phyloP scores from a whole-genome alignment of 1,284 basidiomycete species.

The Tetrapyrgos nigripes region DNA sequence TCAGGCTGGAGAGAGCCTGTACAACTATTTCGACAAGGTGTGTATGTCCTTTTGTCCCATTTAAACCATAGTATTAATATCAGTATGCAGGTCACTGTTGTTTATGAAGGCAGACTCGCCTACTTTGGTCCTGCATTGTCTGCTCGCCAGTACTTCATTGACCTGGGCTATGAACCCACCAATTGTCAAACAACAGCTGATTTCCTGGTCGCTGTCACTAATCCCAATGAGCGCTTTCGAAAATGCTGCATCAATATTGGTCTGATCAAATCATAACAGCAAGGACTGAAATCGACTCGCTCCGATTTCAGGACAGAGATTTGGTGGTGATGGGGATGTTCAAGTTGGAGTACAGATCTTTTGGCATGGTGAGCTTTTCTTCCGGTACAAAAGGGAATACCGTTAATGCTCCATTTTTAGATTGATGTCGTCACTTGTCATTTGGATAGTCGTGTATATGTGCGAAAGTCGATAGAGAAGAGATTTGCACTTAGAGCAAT shows the following conservation, averaged over 20 bases:
- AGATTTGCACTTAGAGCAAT: slow-evolving; percentile 80
- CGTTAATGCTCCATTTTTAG: too few relatives aligned
- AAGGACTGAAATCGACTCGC: slow-evolving; percentile 62
- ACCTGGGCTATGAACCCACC: slow-evolving; percentile 64
- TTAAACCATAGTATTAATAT: neutral
- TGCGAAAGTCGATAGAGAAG: slow-evolving; percentile 84
- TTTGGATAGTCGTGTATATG: slow-evolving; percentile 74
- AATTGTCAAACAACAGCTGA: slow-evolving; percentile 62
- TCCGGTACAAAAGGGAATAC: too few relatives aligned
- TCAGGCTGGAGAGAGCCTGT: slow-evolving; percentile 82
- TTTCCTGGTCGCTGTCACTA: slow-evolving; percentile 63
- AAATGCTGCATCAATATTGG: too few relatives aligned
- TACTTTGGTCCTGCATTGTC: slow-evolving; percentile 71
- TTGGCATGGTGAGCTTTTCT: too few relatives aligned
- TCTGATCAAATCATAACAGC: too few relatives aligned
- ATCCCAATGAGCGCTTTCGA: too few relatives aligned
- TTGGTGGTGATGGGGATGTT: slow-evolving; percentile 70
- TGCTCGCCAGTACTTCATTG: slow-evolving; percentile 71
- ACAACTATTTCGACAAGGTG: slow-evolving; percentile 83
- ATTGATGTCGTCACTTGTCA: slow-evolving; percentile 83
- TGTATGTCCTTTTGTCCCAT: slow-evolving; percentile 62
- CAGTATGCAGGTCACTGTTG: slow-evolving; percentile 61
- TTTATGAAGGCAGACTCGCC: slow-evolving; percentile 79
- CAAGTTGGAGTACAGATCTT: slow-evolving; percentile 83
- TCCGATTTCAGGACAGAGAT: slow-evolving; percentile 75